Evolutionary conservation across 2,329 filamentous ascomycete species (phyloP).

Genomic region (Scedosporium boydii): DNA sequence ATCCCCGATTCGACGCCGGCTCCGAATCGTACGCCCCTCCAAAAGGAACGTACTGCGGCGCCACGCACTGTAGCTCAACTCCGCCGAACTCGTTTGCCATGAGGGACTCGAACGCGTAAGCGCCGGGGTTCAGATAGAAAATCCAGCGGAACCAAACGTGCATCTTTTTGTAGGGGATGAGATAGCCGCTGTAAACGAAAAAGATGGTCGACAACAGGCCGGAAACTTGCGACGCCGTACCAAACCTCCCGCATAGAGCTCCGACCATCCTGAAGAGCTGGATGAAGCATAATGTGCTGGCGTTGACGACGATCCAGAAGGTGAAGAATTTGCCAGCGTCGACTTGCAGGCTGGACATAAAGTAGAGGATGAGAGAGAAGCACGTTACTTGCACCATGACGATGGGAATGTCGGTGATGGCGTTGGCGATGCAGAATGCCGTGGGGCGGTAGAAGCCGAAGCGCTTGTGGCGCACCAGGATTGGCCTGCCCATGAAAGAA

Average conservation of each 20-base stretch:
- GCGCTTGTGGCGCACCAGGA: constrained; percentile 21
- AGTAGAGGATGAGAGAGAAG: constrained; percentile 34
- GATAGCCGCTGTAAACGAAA: constrained; percentile 25
- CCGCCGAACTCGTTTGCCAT: constrained; percentile 54
- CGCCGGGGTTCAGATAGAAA: constrained; percentile 40
- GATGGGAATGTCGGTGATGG: constrained; percentile 32
- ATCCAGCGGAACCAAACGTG: constrained; percentile 42
- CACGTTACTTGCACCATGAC: constrained; percentile 38
- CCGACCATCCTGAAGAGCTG: constrained; percentile 59
- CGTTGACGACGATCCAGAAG: constrained; percentile 51
- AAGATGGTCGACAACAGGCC: constrained; percentile 18
- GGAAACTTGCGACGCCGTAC: constrained; percentile 16
- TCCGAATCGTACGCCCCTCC: constrained; percentile 25
- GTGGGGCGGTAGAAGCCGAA: constrained; percentile 22
- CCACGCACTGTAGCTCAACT: constrained; percentile 47
- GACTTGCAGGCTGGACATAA: constrained; percentile 20
- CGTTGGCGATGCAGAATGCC: constrained; percentile 26
- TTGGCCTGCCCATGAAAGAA: constrained; percentile 20
- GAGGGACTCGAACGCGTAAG: constrained; percentile 58
- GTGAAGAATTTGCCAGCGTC: constrained; percentile 44
- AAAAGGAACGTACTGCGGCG: constrained; percentile 47
- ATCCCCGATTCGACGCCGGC: constrained; percentile 36
- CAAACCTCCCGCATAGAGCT: constrained; percentile 44
- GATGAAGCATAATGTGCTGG: constrained; percentile 51
- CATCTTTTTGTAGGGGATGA: constrained; percentile 36